Percentiles rank a stretch among this genome's conserved stretches.
These are phyloP conservation scores for Pachysandra terminalis DNA, from an alignment of 164 flowering plant genomes.

Conservation along the genomic window DNA sequence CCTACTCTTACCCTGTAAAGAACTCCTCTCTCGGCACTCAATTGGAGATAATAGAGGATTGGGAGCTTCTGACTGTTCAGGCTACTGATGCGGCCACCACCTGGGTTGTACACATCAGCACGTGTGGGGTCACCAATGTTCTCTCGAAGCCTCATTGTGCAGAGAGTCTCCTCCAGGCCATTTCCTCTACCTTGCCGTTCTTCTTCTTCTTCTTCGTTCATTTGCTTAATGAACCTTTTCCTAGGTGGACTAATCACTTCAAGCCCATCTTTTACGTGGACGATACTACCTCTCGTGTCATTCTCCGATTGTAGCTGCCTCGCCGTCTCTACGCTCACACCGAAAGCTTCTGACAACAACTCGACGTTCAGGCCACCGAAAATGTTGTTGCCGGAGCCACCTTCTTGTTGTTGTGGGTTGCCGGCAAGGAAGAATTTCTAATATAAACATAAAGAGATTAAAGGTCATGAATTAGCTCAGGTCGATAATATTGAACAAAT, in stretches of 20 bases:
- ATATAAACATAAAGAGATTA: too few relatives aligned
- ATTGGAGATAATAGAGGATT: constrained; percentile 31
- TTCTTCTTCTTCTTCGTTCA: constrained; percentile 10
- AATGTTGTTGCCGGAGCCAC: too few relatives aligned
- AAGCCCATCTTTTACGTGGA: constrained; percentile 29
- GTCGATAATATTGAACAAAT: too few relatives aligned
- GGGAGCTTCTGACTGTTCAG: constrained; percentile 48
- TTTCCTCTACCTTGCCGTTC: constrained; percentile 16
- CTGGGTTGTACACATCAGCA: constrained; percentile 44
- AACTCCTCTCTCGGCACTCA: constrained; percentile 43
- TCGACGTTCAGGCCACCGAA: constrained; percentile 34
- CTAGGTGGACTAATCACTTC: constrained; percentile 25
- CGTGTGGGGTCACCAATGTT: constrained; percentile 30
- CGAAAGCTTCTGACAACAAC: constrained; percentile 31
- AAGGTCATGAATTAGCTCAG: too few relatives aligned
- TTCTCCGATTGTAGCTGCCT: constrained; percentile 26
- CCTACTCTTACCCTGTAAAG: constrained; percentile 39
- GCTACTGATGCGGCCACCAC: constrained; percentile 41
- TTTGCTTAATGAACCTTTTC: too few relatives aligned
- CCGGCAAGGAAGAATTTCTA: too few relatives aligned
- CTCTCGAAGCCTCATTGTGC: constrained; percentile 30
- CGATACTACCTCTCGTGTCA: constrained; percentile 38
- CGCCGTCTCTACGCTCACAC: constrained; percentile 24
- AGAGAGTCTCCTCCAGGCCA: constrained; percentile 50
- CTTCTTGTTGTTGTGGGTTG: too few relatives aligned